phyloP scores from a whole-genome alignment of 805 yeast genomes.

The Lipomyces orientalis region DNA sequence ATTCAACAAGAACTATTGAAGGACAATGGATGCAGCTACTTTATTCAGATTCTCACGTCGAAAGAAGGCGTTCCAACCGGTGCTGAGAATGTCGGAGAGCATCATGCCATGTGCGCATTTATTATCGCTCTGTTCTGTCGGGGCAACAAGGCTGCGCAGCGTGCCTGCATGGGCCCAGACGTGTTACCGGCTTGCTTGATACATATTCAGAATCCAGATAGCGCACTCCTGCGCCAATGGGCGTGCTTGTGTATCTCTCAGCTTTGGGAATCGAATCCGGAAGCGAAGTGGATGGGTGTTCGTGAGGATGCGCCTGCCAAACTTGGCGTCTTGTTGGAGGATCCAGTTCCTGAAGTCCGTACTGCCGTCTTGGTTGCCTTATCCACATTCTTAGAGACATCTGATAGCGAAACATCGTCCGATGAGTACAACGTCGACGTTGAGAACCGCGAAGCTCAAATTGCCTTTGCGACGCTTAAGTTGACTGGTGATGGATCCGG shows the following conservation, averaged over 20 bases:
- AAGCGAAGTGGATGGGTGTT: constrained; percentile 73
- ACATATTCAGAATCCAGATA: constrained; percentile 73
- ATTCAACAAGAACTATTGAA: constrained; percentile 92
- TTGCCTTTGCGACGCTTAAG: constrained; percentile 70
- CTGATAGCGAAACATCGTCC: constrained; percentile 37
- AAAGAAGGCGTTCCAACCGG: constrained; percentile 44
- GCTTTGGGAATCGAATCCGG: constrained; percentile 71
- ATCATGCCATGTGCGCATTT: constrained; percentile 94
- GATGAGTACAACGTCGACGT: constrained; percentile 35
- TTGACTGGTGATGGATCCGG: constrained; percentile 87
- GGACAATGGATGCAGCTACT: constrained; percentile 88
- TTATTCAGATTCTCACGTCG: constrained; percentile 72
- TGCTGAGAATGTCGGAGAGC: constrained; percentile 65
- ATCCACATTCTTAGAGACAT: constrained; percentile 64
- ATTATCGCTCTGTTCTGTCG: constrained; percentile 83
- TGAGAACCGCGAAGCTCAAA: constrained; percentile 63
- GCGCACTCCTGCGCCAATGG: constrained; percentile 92
- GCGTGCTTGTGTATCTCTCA: constrained; percentile 79
- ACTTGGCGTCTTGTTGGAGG: constrained; percentile 65
- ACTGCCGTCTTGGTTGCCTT: constrained; percentile 80
- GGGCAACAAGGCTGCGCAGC: constrained; percentile 79
- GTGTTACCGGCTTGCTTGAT: constrained; percentile 68
- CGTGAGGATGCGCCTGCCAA: constrained; percentile 66
- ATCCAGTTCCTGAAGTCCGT: constrained; percentile 94
- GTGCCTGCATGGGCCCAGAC: constrained; percentile 75